These are phyloP conservation scores for Apiospora pterosperma DNA, from an alignment of 2,329 filamentous ascomycete species.

Conservation along the genomic window DNA sequence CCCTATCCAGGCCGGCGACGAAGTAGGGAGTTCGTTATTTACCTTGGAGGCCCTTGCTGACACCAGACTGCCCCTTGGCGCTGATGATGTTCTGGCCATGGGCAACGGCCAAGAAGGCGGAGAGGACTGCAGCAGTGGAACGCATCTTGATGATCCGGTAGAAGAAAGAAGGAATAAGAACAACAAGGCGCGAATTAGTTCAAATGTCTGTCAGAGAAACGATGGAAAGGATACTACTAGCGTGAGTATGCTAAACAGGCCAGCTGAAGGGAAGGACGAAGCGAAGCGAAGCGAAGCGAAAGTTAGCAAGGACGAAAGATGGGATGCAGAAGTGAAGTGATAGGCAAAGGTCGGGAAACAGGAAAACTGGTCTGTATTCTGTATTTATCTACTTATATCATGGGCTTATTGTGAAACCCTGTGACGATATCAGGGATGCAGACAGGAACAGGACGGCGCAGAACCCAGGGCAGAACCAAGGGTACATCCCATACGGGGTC, in stretches of 20 bases:
- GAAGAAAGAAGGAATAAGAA: not conserved
- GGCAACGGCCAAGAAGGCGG: constrained; percentile 2
- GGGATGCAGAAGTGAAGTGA: constrained; percentile 2
- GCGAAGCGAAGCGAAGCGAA: constrained; percentile 1
- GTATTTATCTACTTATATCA: constrained; percentile 3
- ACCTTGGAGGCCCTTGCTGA: constrained; percentile 1
- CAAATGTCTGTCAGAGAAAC: not conserved
- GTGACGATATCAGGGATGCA: not conserved
- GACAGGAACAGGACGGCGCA: not conserved
- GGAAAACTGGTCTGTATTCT: not conserved
- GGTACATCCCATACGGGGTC: constrained; percentile 1
- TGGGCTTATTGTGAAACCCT: not conserved
- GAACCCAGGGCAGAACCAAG: not conserved
- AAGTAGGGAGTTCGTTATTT: not conserved
- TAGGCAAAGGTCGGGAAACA: not conserved
- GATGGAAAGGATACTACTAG: not conserved
- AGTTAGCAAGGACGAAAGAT: not conserved
- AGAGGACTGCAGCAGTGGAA: not conserved
- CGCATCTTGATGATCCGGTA: not conserved
- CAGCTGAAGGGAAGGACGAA: constrained; percentile 5
- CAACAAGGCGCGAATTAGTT: not conserved
- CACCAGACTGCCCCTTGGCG: not conserved
- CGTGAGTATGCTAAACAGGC: constrained; percentile 3
- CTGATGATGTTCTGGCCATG: constrained; percentile 5
- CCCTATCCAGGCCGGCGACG: too few species aligned